Percentiles rank a stretch among this genome's conserved stretches.
phyloP scores from a whole-genome alignment of 305 asterid genomes.

The Fraxinus baroniana region DNA sequence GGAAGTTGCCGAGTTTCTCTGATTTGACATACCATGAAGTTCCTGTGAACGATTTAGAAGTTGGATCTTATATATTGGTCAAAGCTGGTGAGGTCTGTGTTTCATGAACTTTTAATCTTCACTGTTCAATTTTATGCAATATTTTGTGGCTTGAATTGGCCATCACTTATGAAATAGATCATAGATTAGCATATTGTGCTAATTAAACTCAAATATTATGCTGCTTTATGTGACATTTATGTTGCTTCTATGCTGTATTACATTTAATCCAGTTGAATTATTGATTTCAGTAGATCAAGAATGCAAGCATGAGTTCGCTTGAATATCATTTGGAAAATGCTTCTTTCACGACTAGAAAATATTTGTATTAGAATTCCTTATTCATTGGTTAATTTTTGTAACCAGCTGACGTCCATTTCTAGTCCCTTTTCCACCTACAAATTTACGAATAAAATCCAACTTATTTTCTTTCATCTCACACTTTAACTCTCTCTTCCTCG shows the following conservation, averaged over 20 bases:
- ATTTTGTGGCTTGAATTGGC: neutral
- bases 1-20: constrained; percentile 57
- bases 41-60: constrained; percentile 74
- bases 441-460: neutral
- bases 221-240: neutral
- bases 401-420: neutral
- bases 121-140: constrained; percentile 5
- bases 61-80: constrained; percentile 85
- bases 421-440: neutral
- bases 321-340: neutral
- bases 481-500: neutral
- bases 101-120: constrained; percentile 23
- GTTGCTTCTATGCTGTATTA: neutral
- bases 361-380: neutral
- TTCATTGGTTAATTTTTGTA: neutral
- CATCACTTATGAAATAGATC: neutral
- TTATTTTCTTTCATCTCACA: too few species aligned
- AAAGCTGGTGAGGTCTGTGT: constrained; percentile 99
- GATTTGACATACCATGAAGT: constrained; percentile 65
- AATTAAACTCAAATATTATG: constrained; percentile 3
- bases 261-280: neutral
- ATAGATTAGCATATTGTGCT: neutral
- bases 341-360: neutral
- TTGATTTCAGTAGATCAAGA: neutral
- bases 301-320: neutral